These are phyloP conservation scores for Purpureocillium lavendulum DNA, from an alignment of 2,329 filamentous ascomycete species.

Conservation along the genomic window DNA sequence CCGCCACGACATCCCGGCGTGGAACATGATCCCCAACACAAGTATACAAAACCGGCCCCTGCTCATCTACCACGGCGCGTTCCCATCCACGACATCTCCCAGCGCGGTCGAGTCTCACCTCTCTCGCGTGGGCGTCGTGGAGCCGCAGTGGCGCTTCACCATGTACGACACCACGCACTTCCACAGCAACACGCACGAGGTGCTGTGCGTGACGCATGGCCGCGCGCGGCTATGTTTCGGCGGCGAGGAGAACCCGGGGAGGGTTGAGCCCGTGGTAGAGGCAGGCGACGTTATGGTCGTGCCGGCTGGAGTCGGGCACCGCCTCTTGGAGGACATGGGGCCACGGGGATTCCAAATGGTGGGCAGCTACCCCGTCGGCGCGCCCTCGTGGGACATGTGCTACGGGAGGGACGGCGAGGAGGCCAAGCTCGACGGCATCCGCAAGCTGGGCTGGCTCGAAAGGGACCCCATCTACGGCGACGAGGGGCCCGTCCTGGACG, in stretches of 20 bases:
- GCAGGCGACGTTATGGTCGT: conserved; percentile 57
- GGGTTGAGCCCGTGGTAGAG: conserved; percentile 46
- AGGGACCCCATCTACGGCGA: conserved; percentile 13
- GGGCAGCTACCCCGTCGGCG: conserved; percentile 51
- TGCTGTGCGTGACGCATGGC: conserved; percentile 51
- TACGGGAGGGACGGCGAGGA: neutral
- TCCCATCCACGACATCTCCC: conserved; percentile 34
- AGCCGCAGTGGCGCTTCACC: conserved; percentile 59
- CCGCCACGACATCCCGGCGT: conserved; percentile 48
- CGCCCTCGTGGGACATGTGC: conserved; percentile 55
- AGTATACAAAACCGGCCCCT: conserved; percentile 55
- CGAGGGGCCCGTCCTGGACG: conserved; percentile 5
- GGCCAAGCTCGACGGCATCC: conserved; percentile 2
- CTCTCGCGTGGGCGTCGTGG: conserved; percentile 40
- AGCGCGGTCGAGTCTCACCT: conserved; percentile 50
- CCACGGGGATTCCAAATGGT: conserved; percentile 53
- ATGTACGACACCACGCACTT: conserved; percentile 62
- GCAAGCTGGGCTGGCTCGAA: conserved; percentile 8
- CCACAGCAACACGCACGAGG: conserved; percentile 59
- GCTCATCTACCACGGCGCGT: conserved; percentile 56
- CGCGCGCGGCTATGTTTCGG: conserved; percentile 57
- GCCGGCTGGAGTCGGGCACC: conserved; percentile 56
- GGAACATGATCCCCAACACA: conserved; percentile 53
- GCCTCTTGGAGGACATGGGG: conserved; percentile 46
- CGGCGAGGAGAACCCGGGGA: conserved; percentile 32